Conservation (phyloP, 1,284 basidiomycete genomes). For the Pseudozyma tsukubaensis region DNA sequence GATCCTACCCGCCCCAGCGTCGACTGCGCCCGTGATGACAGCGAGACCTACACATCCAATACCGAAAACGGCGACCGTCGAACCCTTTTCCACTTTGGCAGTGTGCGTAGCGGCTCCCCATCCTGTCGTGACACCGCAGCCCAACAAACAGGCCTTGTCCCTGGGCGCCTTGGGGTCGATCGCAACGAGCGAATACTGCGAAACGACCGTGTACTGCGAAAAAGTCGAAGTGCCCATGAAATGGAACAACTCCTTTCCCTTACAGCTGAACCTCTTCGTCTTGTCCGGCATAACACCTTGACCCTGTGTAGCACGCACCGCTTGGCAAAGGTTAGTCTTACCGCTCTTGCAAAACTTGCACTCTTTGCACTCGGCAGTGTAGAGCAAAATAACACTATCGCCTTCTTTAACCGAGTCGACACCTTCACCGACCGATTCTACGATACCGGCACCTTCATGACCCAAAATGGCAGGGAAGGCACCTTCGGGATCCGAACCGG, state of each 20-base stretch:
- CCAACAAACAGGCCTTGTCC: constrained; percentile 90
- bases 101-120: constrained; percentile 83
- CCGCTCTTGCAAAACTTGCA: constrained; percentile 91
- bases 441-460: constrained; percentile 71
- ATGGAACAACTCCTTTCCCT: constrained; percentile 87
- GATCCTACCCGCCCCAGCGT: constrained; percentile 84
- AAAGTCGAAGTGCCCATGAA: constrained; percentile 99
- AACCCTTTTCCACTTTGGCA: constrained; percentile 72
- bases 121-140: constrained; percentile 97
- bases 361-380: constrained; percentile 66
- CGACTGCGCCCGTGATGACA: constrained; percentile 77
- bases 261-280: constrained; percentile 88
- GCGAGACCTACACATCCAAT: constrained; percentile 96
- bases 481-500: constrained; percentile 96
- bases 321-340: constrained; percentile 81
- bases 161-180: constrained; percentile 86
- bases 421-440: constrained; percentile 93
- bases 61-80: constrained; percentile 92
- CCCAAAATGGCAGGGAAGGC: constrained; percentile 90
- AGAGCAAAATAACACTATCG: constrained; percentile 78
- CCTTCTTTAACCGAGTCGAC: constrained; percentile 85
- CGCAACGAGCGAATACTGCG: constrained; percentile 94
- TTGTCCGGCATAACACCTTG: constrained; percentile 95
- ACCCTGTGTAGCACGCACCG: constrained; percentile 93
- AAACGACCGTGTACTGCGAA: constrained; percentile 98